A percentile compares a stretch with the other conserved stretches of the same genome.
Conservation (phyloP, 169 alveolate species). For the Cardiosporidium cionae region DNA sequence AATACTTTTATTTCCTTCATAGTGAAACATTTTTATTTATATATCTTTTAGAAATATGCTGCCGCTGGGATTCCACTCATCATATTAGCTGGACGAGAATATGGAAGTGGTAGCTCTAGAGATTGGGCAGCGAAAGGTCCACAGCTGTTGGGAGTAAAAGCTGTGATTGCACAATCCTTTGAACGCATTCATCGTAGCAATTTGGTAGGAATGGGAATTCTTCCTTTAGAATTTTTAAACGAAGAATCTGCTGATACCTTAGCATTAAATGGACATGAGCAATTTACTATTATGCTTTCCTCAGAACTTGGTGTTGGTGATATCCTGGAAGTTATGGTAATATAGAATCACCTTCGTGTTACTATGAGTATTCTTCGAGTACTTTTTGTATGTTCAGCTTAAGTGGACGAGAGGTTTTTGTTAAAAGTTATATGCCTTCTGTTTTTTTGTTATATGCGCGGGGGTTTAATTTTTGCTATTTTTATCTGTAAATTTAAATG, state of each 20-base stretch:
- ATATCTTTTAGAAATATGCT: conserved; percentile 9
- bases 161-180: conserved; percentile 86
- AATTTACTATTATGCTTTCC: conserved; percentile 15
- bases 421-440: no score
- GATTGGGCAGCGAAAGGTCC: conserved; percentile 99
- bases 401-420: no score
- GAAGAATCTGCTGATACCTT: conserved; percentile 79
- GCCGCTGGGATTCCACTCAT: conserved; percentile 39
- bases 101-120: conserved; percentile 91
- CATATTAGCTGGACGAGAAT: conserved; percentile 84
- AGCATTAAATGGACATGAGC: conserved; percentile 71
- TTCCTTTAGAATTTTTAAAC: conserved; percentile 81
- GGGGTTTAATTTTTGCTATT: no score
- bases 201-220: conserved; percentile 90
- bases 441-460: no score
- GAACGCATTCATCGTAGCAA: conserved; percentile 92
- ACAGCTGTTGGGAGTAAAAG: conserved; percentile 81
- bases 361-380: no score
- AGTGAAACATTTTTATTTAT: background rate
- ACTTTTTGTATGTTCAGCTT: no score
- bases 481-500: no score
- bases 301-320: conserved; percentile 9
- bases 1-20: background rate
- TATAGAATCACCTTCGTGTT: conserved; percentile 6
- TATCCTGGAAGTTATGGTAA: conserved; percentile 14